These are phyloP conservation scores for Rhodamnia rubescens DNA, from an alignment of 345 rosid species.

Conservation along the genomic window DNA sequence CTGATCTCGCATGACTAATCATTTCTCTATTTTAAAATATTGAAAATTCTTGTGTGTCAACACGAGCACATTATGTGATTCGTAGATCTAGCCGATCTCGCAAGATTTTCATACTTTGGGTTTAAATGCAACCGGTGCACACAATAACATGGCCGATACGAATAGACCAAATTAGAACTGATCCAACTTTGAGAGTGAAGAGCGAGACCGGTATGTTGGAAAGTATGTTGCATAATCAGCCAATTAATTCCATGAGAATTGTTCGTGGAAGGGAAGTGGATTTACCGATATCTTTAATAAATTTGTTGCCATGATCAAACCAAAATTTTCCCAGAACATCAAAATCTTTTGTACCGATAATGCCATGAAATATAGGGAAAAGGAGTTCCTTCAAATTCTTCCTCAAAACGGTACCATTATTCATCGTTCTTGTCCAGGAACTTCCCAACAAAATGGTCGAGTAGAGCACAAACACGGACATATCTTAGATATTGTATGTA, in stretches of 20 bases:
- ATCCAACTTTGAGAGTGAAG: background rate
- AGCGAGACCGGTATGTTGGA: background rate
- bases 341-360: too few species aligned
- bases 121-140: background rate
- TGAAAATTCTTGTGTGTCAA: background rate
- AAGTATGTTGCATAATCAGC: background rate
- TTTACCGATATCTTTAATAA: background rate
- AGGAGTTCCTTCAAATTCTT: too few species aligned
- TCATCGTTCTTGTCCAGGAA: too few species aligned
- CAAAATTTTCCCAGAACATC: too few species aligned
- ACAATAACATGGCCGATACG: background rate
- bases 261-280: background rate
- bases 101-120: background rate
- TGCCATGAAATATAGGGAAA: too few species aligned
- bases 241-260: background rate
- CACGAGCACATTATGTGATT: background rate
- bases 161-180: background rate
- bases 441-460: too few species aligned
- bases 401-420: too few species aligned
- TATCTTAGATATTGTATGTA: too few species aligned
- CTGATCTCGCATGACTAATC: too few species aligned
- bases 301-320: too few species aligned
- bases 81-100: background rate
- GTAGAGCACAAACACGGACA: too few species aligned
- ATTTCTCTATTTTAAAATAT: background rate